Evolutionary conservation across 495 filamentous ascomycete genomes (phyloP), one percentile per base, ranked within the genome.

Genomic region (Annulohypoxylon bovei): DNA sequence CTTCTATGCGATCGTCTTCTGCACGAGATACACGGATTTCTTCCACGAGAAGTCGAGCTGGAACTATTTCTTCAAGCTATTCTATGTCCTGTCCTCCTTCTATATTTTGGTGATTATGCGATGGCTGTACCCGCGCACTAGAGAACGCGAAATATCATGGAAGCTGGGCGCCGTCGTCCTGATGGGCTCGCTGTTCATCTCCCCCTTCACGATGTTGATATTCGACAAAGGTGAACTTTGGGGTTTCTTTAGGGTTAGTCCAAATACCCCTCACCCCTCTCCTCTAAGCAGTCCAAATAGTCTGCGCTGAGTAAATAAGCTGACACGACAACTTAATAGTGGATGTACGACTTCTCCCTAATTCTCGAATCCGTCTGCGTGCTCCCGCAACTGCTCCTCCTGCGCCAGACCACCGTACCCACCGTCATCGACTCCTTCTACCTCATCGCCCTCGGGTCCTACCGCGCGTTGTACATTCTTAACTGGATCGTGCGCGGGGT

Each of bases 341-440:
- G 88, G 70, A 82, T 88, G 67, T 96, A 92, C 90, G 87, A 87
- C 49, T 97, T 98, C 81, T 96, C 92, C 9, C 88, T 94, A 35
- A 90, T 95, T 57, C 89, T 98, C 57, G 96, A 99, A 80, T 94
- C 93, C 23, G 87, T 97, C 50, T 93, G 90, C 77, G 88, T 98
- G 9, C 86, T 98, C 14, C 96, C 96, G 0, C 95, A 99, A 73
- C 88, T 98, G 0, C 85, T 97, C 11, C 88, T 98, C 23, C 88
- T 98, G 23, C 91, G 95, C 47, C 93, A 98, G 76, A 98, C 95
- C 20, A 93, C 89, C 32, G 93, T 98, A 2, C 96, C 95, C 2
- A 98, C 96, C 9, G 95, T 97, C 37, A 94, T 99, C 80, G 93
- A 97, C 74, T 95, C 92, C 6, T 97, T 91, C 81, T 99, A 99